These are phyloP conservation scores for Fusarium pseudoanthophilum DNA, from an alignment of 2,329 filamentous ascomycete species.

Conservation along the genomic window DNA sequence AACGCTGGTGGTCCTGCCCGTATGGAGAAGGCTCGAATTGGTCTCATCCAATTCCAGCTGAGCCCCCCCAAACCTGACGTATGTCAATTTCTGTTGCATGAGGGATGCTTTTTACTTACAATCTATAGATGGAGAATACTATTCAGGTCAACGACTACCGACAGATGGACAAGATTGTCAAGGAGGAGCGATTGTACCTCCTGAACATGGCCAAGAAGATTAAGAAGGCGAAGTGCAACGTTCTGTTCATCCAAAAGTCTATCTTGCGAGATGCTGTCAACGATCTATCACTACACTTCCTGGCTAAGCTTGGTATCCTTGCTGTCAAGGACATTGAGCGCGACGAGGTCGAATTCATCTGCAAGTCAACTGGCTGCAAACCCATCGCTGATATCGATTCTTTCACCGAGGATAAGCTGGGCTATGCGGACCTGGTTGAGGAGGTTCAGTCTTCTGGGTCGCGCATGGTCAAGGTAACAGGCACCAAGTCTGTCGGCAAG, in stretches of 20 bases:
- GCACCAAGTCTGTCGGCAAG: conserved; percentile 84
- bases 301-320: conserved; percentile 95
- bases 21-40: conserved; percentile 98
- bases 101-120: conserved; percentile 30
- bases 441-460: conserved; percentile 89
- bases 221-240: conserved; percentile 99
- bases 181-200: conserved; percentile 97
- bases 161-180: conserved; percentile 99
- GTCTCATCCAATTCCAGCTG: conserved; percentile 97
- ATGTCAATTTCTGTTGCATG: conserved; percentile 50
- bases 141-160: conserved; percentile 99
- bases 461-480: conserved; percentile 93
- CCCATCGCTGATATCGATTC: conserved; percentile 98
- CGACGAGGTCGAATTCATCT: conserved; percentile 98
- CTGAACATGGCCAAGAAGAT: conserved; percentile 99
- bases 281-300: conserved; percentile 95
- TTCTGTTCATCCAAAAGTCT: conserved; percentile 97
- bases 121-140: conserved; percentile 91
- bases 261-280: conserved; percentile 98
- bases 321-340: conserved; percentile 98
- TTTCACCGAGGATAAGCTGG: conserved; percentile 98
- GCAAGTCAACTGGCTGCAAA: conserved; percentile 99
- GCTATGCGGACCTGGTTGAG: conserved; percentile 91
- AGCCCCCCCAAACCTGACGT: conserved; percentile 97
- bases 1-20: conserved; percentile 88